These are phyloP conservation scores for Aspergillus egyptiacus DNA, from an alignment of 495 filamentous ascomycete genomes.

Conservation along the genomic window DNA sequence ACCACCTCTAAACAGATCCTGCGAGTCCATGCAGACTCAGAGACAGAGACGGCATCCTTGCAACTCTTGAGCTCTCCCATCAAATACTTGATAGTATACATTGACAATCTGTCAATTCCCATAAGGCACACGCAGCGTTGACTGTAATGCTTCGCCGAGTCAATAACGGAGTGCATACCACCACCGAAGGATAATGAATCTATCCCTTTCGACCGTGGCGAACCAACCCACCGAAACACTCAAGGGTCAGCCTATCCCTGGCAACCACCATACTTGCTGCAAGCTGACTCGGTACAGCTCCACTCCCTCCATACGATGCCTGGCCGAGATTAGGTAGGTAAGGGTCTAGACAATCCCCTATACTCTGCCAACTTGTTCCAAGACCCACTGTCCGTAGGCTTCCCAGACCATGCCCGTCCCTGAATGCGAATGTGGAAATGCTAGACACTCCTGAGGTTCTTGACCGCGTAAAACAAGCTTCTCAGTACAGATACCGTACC, in stretches of 20 bases:
- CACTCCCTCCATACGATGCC: slow-evolving; percentile 16
- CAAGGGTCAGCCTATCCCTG: neutral
- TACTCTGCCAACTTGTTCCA: neutral
- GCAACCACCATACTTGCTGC: neutral
- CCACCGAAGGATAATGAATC: slow-evolving; percentile 23
- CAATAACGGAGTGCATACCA: slow-evolving; percentile 27
- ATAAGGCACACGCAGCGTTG: slow-evolving; percentile 67
- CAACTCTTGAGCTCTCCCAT: slow-evolving; percentile 59
- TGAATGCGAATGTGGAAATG: slow-evolving; percentile 50
- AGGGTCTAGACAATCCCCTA: neutral
- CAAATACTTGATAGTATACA: slow-evolving; percentile 64
- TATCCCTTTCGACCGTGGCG: neutral
- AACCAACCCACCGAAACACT: neutral
- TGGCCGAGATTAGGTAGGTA: slow-evolving; percentile 5
- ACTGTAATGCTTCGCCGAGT: slow-evolving; percentile 72
- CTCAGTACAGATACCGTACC: neutral
- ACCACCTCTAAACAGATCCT: slow-evolving; percentile 73
- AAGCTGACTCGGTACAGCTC: neutral
- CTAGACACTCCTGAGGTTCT: slow-evolving; percentile 49
- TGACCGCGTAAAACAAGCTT: slow-evolving; percentile 58
- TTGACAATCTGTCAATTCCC: slow-evolving; percentile 68
- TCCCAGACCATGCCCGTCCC: slow-evolving; percentile 27
- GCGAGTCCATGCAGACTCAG: slow-evolving; percentile 64
- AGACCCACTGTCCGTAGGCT: neutral
- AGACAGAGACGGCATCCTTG: slow-evolving; percentile 61